A percentile compares a stretch with the other conserved stretches of the same genome.
phyloP scores from a whole-genome alignment of 2,329 filamentous ascomycete genomes.

The Sporothrix brunneoviolacea region DNA sequence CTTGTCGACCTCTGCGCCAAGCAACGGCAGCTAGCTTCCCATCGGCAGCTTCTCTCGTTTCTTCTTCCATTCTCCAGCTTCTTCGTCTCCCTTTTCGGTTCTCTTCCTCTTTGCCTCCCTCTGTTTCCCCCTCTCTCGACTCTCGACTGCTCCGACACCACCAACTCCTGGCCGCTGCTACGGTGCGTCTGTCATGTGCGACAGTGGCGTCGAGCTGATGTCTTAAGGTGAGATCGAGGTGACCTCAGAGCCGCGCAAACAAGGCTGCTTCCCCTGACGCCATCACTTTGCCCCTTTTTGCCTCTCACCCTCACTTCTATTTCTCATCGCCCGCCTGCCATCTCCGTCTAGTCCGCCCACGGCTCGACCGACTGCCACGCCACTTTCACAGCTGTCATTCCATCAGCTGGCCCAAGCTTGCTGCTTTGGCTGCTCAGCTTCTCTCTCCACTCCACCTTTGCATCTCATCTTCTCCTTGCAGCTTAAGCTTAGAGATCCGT shows the following conservation, averaged over 20 bases:
- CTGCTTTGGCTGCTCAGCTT: background rate
- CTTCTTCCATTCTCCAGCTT: background rate
- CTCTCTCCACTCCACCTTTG: background rate
- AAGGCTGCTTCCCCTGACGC: background rate
- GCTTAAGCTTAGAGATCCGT: too few species aligned
- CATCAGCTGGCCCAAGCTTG: conserved; percentile 5
- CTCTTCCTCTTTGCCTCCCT: background rate
- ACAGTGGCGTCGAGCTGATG: conserved; percentile 9
- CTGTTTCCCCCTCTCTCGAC: background rate
- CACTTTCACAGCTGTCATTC: conserved; percentile 10
- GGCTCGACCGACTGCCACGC: conserved; percentile 10
- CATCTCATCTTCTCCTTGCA: background rate
- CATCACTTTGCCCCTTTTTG: background rate
- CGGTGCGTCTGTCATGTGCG: conserved; percentile 4
- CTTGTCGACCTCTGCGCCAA: background rate
- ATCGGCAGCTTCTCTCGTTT: background rate
- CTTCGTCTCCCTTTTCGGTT: background rate
- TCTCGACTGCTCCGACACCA: too few species aligned
- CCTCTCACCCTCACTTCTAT: background rate
- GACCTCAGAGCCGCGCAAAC: background rate
- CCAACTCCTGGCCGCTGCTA: too few species aligned
- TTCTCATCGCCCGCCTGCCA: background rate
- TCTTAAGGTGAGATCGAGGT: conserved; percentile 3
- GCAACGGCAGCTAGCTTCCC: background rate
- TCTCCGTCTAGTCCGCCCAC: background rate